A percentile compares a stretch with the other conserved stretches of the same genome.
Evolutionary conservation across 164 flowering plant genomes (phyloP).

Genomic region (Umbellularia californica): DNA sequence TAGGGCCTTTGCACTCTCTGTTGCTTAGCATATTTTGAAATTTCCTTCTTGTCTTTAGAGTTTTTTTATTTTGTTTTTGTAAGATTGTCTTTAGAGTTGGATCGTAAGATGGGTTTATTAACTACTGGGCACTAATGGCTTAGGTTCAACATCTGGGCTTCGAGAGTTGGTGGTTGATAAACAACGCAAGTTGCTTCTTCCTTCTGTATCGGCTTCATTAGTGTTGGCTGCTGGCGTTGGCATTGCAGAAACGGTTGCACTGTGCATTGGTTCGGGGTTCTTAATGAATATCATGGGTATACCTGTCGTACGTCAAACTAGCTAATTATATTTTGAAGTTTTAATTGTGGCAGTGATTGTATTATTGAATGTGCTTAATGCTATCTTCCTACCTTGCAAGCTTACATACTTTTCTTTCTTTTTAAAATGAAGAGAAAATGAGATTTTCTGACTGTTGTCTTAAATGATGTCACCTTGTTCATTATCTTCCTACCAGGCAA

Average conservation of each 20-base stretch:
- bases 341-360: not conserved
- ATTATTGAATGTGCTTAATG: not conserved
- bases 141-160: constrained; percentile 9
- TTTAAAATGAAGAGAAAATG: not conserved
- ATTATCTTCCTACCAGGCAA: not conserved
- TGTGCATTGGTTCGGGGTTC: constrained; percentile 68
- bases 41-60: not conserved
- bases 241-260: constrained; percentile 76
- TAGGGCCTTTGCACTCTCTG: not conserved
- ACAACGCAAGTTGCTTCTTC: constrained; percentile 53
- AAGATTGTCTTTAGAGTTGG: not conserved
- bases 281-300: constrained; percentile 93
- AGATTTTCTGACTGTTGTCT: not conserved
- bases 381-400: not conserved
- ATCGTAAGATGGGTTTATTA: not conserved
- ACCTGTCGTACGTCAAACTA: constrained; percentile 73
- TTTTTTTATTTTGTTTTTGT: too few species aligned
- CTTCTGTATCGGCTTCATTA: constrained; percentile 81
- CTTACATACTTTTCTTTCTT: not conserved
- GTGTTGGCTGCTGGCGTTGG: constrained; percentile 82
- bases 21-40: not conserved
- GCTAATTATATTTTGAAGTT: constrained; percentile 9
- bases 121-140: constrained; percentile 11
- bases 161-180: constrained; percentile 21
- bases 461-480: not conserved